Evolutionary conservation across 2,329 filamentous ascomycete genomes (phyloP), one percentile per base, ranked within the genome.

Genomic region (Beauveria asiatica): DNA sequence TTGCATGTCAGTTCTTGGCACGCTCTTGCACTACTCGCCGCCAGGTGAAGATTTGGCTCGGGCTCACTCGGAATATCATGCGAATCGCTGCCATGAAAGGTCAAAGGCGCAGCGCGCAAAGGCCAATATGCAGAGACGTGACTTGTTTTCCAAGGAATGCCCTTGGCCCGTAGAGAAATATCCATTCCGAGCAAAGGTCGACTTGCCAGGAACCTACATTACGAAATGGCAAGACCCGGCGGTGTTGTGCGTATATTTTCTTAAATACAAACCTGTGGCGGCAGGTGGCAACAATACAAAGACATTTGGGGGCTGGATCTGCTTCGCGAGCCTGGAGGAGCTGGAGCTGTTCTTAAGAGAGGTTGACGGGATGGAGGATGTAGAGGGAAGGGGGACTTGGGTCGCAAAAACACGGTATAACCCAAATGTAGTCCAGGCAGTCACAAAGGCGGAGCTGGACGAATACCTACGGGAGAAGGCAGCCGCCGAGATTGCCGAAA

Each of bases 221-320:
- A 16, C 10, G 10, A 52, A 21, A 19, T 33, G n/a, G 23, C 42
- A 25, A 23, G 50, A 60, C 44, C 42, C 58, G 7, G 58, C 25
- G 21, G 51, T 16, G 2, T n/a, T 60, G 11, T 60, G 44, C 25
- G 44, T 45, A 25, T 55, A 60, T 17, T 60, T 60, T 60, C 30
- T 50, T 3, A 21, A 33, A 17, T 60, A 55, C n/a, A 17, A 42
- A 30, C 50, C 50, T 13, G 50, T 60, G 30, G 58, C 58, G 17
- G 50, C 50, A 19, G 57, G 57, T 21, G n/a, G 41, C 42, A 54
- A 49, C 17, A 19, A 21, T 1, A 27, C 50, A 21, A 25, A 41
- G n/a, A 30, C 30, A 42, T 60, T 60, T 42, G 50, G 57, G n/a
- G 49, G 57, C 9, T 60, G 58, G 58, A 44, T 60, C 19, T 55